Conservation (phyloP, 768 basidiomycete genomes). For the Rhizopogon vulgaris region DNA sequence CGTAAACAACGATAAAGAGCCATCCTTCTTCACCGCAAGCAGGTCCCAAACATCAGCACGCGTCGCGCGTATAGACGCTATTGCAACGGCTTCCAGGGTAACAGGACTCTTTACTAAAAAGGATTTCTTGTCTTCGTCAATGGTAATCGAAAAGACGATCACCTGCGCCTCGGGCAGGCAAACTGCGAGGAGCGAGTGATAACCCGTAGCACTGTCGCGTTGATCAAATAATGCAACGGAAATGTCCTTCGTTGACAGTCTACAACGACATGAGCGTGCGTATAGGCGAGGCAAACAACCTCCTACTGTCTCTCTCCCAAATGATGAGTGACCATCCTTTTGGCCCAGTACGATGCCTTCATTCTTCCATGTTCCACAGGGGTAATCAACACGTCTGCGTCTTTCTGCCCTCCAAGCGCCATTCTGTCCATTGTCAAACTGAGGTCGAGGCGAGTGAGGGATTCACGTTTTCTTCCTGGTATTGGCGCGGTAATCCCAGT, state of each 20-base stretch:
- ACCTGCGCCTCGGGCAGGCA: constrained; percentile 43
- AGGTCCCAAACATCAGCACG: constrained; percentile 64
- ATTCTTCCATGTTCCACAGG: constrained; percentile 57
- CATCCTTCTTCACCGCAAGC: constrained; percentile 54
- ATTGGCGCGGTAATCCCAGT: constrained; percentile 49
- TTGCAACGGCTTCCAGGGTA: constrained; percentile 42
- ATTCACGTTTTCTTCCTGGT: constrained; percentile 37
- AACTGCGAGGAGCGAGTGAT: constrained; percentile 50
- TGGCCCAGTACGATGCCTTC: constrained; percentile 71
- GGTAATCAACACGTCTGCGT: constrained; percentile 32
- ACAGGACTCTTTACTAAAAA: constrained; percentile 35
- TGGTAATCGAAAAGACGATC: constrained; percentile 43
- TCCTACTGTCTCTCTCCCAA: constrained; percentile 47
- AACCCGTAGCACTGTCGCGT: constrained; percentile 49
- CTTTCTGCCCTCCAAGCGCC: constrained; percentile 49
- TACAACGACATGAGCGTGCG: constrained; percentile 1
- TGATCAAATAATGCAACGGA: constrained; percentile 58
- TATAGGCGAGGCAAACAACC: constrained; percentile 4
- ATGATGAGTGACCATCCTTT: constrained; percentile 47
- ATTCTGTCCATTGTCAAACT: constrained; percentile 63
- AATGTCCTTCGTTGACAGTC: constrained; percentile 25
- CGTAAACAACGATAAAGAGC: constrained; percentile 51
- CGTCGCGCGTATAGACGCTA: constrained; percentile 55
- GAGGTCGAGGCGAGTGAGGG: constrained; percentile 47
- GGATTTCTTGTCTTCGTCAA: constrained; percentile 31